A percentile compares a stretch with the other conserved stretches of the same genome.
Evolutionary conservation across 164 flowering plant species (phyloP).

Genomic region (Vitis amurensis): DNA sequence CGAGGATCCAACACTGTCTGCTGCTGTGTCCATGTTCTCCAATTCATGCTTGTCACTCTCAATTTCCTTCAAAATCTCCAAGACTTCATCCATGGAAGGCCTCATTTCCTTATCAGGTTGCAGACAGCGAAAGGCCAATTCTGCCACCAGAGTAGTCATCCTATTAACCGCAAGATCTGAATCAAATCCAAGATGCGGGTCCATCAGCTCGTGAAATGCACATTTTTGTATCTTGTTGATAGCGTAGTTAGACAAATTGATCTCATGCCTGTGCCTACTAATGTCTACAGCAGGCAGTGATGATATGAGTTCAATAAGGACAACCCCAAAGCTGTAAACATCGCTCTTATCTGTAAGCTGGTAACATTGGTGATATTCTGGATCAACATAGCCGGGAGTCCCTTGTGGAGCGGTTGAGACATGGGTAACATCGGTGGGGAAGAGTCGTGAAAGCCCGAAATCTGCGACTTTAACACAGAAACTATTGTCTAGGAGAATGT

Average conservation of each 20-base stretch:
- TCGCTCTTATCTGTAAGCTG: constrained; percentile 29
- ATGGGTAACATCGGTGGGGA: constrained; percentile 23
- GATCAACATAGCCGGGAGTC: constrained; percentile 32
- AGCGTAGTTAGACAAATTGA: constrained; percentile 26
- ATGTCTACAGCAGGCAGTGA: constrained; percentile 29
- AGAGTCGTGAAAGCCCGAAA: constrained; percentile 26
- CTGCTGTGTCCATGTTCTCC: neutral
- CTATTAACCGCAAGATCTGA: neutral
- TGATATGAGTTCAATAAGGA: constrained; percentile 27
- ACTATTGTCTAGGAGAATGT: constrained; percentile 23
- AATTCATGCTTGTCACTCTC: neutral
- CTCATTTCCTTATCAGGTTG: constrained; percentile 12
- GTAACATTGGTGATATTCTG: constrained; percentile 27
- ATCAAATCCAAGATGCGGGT: constrained; percentile 2
- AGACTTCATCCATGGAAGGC: constrained; percentile 13
- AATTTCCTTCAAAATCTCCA: constrained; percentile 3
- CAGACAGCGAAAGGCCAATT: constrained; percentile 13
- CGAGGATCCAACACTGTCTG: neutral
- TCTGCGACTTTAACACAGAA: constrained; percentile 30
- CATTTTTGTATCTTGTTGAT: constrained; percentile 16
- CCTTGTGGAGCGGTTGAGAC: constrained; percentile 32
- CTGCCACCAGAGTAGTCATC: constrained; percentile 7
- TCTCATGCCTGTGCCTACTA: constrained; percentile 21
- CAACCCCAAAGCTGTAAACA: constrained; percentile 32
- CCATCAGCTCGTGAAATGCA: constrained; percentile 22